phyloP scores from a whole-genome alignment of 2,329 filamentous ascomycete species.

The Parascedosporium putredinis region DNA sequence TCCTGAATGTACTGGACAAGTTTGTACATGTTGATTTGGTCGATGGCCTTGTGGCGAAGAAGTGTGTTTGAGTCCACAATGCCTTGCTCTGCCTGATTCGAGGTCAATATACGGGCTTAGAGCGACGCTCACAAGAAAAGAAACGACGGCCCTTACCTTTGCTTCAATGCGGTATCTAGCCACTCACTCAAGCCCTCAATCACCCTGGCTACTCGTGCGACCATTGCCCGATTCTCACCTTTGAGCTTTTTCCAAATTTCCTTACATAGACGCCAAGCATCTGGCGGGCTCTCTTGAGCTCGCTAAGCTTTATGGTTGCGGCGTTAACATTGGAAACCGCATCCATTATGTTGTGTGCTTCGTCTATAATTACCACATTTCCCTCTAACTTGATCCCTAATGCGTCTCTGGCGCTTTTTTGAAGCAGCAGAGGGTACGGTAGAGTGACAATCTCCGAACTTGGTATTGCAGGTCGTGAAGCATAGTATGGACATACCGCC shows the following conservation, averaged over 20 bases:
- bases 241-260: constrained; percentile 83
- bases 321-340: constrained; percentile 83
- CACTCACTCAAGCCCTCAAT: constrained; percentile 68
- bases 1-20: constrained; percentile 79
- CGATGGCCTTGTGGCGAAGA: constrained; percentile 73
- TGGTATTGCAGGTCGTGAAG: constrained; percentile 74
- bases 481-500: constrained; percentile 88
- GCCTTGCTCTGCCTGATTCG: constrained; percentile 42
- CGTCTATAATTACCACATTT: constrained; percentile 90
- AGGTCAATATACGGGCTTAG: neutral
- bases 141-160: too few relatives aligned
- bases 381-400: constrained; percentile 76
- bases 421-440: constrained; percentile 82
- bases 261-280: constrained; percentile 77
- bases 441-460: constrained; percentile 83
- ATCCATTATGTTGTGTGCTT: constrained; percentile 97
- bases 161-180: constrained; percentile 43
- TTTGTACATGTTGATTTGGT: constrained; percentile 91
- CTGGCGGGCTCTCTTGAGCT: constrained; percentile 60
- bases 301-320: constrained; percentile 60
- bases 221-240: constrained; percentile 82
- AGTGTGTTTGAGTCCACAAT: constrained; percentile 62
- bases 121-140: neutral
- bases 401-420: constrained; percentile 78
- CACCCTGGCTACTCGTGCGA: constrained; percentile 76